These are phyloP conservation scores for Solanum tacnaense DNA, from an alignment of 257 asterid species.

Conservation along the genomic window DNA sequence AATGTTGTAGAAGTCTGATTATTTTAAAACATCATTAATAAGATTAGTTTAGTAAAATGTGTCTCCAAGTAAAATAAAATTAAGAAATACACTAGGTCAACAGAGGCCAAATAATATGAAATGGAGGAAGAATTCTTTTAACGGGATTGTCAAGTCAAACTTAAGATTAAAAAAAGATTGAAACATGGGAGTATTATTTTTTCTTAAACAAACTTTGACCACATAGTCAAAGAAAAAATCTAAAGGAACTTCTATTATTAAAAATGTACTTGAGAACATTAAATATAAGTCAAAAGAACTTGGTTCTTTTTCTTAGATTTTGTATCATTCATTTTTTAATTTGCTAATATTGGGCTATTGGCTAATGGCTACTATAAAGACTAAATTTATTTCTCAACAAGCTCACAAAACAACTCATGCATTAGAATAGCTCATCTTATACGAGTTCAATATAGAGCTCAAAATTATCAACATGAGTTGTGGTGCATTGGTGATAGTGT, in stretches of 20 bases:
- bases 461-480: too few relatives aligned
- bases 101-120: neutral
- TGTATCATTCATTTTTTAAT: neutral
- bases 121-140: too few relatives aligned
- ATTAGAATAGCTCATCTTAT: neutral
- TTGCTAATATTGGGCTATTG: neutral
- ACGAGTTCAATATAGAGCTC: neutral
- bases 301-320: neutral
- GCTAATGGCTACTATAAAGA: too few relatives aligned
- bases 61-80: too few relatives aligned
- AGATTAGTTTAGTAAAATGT: neutral
- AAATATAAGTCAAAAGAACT: neutral
- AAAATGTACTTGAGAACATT: neutral
- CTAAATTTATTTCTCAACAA: neutral
- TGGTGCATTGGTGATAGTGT: neutral
- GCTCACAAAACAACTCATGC: neutral
- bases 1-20: too few relatives aligned
- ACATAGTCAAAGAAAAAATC: neutral
- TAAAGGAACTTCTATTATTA: neutral
- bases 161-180: too few relatives aligned
- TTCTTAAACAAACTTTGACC: neutral
- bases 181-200: neutral
- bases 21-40: neutral
- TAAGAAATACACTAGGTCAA: neutral
- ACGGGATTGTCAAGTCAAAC: neutral